phyloP scores from a whole-genome alignment of 2,329 filamentous ascomycete species.

The Zopfia rhizophila region DNA sequence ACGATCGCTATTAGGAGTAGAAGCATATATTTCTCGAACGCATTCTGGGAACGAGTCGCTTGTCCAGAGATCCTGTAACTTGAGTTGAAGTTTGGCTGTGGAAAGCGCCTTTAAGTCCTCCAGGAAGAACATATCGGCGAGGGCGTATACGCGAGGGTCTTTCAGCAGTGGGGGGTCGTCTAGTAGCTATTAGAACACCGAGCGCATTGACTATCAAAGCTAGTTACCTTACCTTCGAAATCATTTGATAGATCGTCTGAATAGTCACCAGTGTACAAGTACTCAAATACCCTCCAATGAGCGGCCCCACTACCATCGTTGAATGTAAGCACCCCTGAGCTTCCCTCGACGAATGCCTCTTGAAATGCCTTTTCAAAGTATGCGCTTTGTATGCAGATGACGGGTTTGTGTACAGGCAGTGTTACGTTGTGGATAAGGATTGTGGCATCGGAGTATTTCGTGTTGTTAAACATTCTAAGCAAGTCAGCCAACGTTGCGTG shows the following conservation, averaged over 20 bases:
- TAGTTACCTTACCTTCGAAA: conserved; percentile 13
- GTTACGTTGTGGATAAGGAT: conserved; percentile 14
- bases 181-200: conserved; percentile 8
- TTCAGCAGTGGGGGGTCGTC: conserved; percentile 17
- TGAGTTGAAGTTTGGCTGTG: conserved; percentile 11
- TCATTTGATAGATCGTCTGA: conserved; percentile 15
- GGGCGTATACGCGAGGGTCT: conserved; percentile 19
- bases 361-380: conserved; percentile 25
- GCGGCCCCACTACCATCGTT: conserved; percentile 15
- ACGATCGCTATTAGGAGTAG: conserved; percentile 11
- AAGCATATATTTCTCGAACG: conserved; percentile 23
- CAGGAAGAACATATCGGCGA: conserved; percentile 25
- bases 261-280: conserved; percentile 25
- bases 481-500: conserved; percentile 1
- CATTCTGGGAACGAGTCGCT: conserved; percentile 18
- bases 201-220: not conserved
- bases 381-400: conserved; percentile 25
- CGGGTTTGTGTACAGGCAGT: conserved; percentile 17
- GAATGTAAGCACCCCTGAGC: conserved; percentile 14
- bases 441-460: conserved; percentile 20
- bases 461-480: conserved; percentile 20
- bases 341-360: conserved; percentile 20
- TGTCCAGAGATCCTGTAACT: conserved; percentile 16
- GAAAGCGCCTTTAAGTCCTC: conserved; percentile 18
- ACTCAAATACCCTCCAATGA: conserved; percentile 27